A percentile compares a stretch with the other conserved stretches of the same genome.
These are phyloP conservation scores for Plantago ovata DNA, from an alignment of 257 asterid species.

Conservation along the genomic window DNA sequence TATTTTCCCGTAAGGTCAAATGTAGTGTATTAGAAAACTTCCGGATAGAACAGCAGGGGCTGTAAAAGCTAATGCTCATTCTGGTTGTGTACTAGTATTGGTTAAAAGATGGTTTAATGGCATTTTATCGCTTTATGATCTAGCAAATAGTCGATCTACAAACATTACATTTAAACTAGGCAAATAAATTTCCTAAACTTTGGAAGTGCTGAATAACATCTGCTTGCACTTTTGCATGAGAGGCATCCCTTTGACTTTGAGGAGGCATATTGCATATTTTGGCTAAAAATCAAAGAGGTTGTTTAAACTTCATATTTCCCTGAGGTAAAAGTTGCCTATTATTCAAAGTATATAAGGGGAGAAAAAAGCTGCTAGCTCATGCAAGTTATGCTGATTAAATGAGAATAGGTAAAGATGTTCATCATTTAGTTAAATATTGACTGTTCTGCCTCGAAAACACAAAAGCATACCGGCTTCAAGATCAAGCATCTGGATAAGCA, in stretches of 20 bases:
- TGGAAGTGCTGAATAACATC: background rate
- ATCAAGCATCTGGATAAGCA: slow-evolving; percentile 99
- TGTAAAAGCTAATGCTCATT: no score
- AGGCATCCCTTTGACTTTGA: background rate
- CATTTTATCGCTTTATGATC: background rate
- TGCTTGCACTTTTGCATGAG: background rate
- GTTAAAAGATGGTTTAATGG: no score
- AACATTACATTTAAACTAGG: no score
- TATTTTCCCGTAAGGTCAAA: no score
- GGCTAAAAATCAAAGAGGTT: no score
- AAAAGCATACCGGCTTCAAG: slow-evolving; percentile 77
- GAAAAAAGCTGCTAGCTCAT: background rate
- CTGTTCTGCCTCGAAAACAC: slow-evolving; percentile 15
- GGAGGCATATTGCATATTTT: no score
- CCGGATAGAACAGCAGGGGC: no score
- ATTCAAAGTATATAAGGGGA: background rate
- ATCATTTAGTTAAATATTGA: background rate
- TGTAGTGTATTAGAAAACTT: no score
- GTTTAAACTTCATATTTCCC: no score
- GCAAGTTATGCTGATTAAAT: no score
- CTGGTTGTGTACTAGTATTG: no score
- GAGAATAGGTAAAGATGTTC: no score
- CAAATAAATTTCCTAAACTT: background rate
- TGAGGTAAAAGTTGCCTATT: background rate
- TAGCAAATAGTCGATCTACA: background rate